phyloP scores from a whole-genome alignment of 129 eudicot genomes.

The Saposhnikovia divaricata region DNA sequence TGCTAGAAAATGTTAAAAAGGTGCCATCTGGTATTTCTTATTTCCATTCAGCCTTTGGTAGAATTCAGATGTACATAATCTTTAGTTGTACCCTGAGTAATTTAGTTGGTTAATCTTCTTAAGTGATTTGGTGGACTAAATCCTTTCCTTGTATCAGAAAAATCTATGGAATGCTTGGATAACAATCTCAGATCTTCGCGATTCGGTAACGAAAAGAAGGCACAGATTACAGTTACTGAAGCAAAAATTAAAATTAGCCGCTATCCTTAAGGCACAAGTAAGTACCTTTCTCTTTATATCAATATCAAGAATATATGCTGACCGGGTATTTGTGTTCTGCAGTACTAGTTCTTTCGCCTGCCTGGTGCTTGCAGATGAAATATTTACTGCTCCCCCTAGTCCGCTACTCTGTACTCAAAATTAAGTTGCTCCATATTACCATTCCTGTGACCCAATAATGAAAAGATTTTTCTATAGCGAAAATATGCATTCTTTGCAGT shows the following conservation, averaged over 20 bases:
- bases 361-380: not conserved
- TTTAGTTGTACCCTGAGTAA: not conserved
- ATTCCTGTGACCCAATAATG: not conserved
- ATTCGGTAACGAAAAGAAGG: conserved; percentile 78
- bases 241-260: conserved; percentile 84
- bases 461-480: not conserved
- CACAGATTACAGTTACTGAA: conserved; percentile 72
- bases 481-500: not conserved
- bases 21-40: not conserved
- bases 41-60: not conserved
- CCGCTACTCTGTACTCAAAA: not conserved
- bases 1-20: not conserved
- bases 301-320: not conserved
- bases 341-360: not conserved
- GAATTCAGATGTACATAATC: not conserved
- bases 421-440: not conserved
- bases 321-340: not conserved
- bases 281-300: conserved; percentile 19
- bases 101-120: not conserved
- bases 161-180: conserved; percentile 96
- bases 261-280: conserved; percentile 88
- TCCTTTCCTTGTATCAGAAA: conserved; percentile 42
- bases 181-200: conserved; percentile 82
- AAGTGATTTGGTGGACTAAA: conserved; percentile 10
- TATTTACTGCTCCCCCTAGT: not conserved